Conservation (phyloP, 2,329 filamentous ascomycete genomes). For the Cordyceps cicadae region DNA sequence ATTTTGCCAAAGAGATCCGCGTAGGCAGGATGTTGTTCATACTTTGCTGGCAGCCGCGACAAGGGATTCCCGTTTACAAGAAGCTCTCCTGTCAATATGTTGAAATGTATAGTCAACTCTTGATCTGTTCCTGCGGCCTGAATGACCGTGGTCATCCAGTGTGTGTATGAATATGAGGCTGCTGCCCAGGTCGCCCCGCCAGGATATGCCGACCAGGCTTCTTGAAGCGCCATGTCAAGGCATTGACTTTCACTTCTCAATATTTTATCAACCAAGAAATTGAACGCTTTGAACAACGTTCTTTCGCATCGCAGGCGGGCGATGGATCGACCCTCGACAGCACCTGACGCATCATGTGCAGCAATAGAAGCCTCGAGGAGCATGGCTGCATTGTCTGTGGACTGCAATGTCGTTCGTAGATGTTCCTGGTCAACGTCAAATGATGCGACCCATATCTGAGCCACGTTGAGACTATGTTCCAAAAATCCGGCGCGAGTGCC, state of each 20-base stretch:
- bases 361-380: background rate
- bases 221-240: background rate
- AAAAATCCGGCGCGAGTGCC: background rate
- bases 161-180: background rate
- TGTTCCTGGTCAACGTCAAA: background rate
- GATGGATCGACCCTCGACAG: background rate
- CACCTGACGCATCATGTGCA: background rate
- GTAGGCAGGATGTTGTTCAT: background rate
- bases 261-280: background rate
- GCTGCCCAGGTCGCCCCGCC: background rate
- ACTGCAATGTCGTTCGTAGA: background rate
- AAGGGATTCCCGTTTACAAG: conserved; percentile 3
- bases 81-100: background rate
- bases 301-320: background rate
- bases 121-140: background rate
- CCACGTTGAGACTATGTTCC: background rate
- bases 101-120: conserved; percentile 12
- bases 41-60: background rate
- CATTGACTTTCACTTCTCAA: background rate
- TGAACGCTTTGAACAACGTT: background rate
- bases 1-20: background rate
- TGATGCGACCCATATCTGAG: background rate
- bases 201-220: conserved; percentile 1
- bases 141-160: background rate
- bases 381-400: background rate